Evolutionary conservation across 108 stramenopile genomes (phyloP).

Genomic region (Cafeteria roenbergensis): DNA sequence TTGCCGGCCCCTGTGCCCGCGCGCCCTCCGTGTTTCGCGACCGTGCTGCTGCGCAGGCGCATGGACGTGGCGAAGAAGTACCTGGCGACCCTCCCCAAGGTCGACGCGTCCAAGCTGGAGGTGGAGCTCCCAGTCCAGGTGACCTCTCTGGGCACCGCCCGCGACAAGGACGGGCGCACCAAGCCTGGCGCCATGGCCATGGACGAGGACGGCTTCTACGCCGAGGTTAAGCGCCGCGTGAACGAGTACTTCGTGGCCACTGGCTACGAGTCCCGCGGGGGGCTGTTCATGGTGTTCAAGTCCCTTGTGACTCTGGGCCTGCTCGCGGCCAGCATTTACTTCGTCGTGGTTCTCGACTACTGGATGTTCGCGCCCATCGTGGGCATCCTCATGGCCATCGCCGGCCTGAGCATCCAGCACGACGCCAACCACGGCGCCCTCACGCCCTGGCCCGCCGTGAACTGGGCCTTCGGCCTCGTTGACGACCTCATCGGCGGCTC

Average conservation of each 20-base stretch:
- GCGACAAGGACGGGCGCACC: too few species aligned
- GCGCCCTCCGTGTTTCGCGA: too few species aligned
- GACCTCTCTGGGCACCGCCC: background rate
- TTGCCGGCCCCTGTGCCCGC: too few species aligned
- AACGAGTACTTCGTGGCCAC: background rate
- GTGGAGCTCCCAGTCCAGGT: background rate
- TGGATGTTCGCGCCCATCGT: background rate
- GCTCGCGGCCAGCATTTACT: background rate
- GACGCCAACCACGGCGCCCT: constrained; percentile 28
- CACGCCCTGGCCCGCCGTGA: constrained; percentile 8
- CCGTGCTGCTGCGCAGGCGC: too few species aligned
- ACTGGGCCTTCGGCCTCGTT: constrained; percentile 16
- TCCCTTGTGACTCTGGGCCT: background rate
- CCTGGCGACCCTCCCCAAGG: background rate
- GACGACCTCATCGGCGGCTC: constrained; percentile 26
- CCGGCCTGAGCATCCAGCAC: constrained; percentile 25
- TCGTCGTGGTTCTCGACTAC: background rate
- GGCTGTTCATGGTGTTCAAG: background rate
- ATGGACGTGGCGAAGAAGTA: background rate
- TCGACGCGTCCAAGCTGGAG: background rate
- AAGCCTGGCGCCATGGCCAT: too few species aligned
- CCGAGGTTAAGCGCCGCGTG: background rate
- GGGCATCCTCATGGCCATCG: background rate
- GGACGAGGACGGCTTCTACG: background rate
- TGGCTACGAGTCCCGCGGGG: background rate